phyloP scores from a whole-genome alignment of 2,329 filamentous ascomycete species.

The Phaeoacremonium minimum region DNA sequence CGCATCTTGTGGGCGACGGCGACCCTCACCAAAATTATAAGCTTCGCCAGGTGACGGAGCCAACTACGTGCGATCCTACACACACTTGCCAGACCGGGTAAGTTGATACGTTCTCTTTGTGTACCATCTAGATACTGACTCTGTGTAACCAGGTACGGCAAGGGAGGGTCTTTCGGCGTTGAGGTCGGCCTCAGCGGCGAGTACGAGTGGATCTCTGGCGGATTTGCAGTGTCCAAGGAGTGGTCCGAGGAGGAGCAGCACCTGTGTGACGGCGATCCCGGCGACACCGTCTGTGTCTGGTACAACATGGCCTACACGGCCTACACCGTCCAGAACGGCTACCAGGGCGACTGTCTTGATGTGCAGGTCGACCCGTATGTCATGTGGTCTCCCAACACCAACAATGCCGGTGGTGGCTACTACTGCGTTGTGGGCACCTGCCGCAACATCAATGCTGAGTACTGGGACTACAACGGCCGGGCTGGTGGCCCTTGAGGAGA shows the following conservation, averaged over 20 bases:
- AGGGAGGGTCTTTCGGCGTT: no score
- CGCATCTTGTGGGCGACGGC: not conserved
- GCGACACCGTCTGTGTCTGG: constrained; percentile 1
- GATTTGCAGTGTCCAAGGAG: not conserved
- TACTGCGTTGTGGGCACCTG: not conserved
- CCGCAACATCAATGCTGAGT: not conserved
- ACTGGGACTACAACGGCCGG: not conserved
- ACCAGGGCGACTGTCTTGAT: not conserved
- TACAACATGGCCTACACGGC: not conserved
- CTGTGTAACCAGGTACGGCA: no score
- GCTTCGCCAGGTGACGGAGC: not conserved
- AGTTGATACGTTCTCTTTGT: no score
- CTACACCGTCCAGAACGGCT: not conserved
- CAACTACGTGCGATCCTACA: not conserved
- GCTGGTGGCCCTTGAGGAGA: constrained; percentile 1
- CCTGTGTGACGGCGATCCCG: not conserved
- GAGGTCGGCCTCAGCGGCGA: no score
- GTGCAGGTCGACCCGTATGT: not conserved
- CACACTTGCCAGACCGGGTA: not conserved
- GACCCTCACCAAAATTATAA: constrained; percentile 1
- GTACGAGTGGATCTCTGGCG: not conserved
- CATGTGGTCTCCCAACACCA: not conserved
- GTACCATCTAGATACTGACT: no score
- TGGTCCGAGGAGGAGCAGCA: not conserved
- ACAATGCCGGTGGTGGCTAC: not conserved